phyloP scores from a whole-genome alignment of 2,329 filamentous ascomycete species.

The Colletotrichum camelliae region DNA sequence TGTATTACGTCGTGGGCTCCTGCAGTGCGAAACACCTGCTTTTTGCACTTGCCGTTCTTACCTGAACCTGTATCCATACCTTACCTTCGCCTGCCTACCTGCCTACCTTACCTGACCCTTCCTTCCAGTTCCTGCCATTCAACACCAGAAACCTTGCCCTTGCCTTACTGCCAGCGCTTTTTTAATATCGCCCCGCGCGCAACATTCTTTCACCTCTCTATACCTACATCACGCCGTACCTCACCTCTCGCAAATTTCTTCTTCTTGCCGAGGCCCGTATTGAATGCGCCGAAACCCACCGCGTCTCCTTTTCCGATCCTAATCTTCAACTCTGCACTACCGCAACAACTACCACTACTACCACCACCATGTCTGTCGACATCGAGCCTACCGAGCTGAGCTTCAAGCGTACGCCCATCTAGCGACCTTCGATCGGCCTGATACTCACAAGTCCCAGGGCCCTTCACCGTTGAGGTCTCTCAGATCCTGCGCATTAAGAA shows the following conservation, averaged over 20 bases:
- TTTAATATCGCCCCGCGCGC: constrained; percentile 15
- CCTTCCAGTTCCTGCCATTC: background rate
- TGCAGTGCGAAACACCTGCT: constrained; percentile 22
- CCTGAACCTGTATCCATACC: background rate
- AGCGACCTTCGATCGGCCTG: constrained; percentile 14
- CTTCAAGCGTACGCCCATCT: constrained; percentile 80
- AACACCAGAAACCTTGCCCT: background rate
- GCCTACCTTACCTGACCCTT: background rate
- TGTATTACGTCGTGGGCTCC: constrained; percentile 22
- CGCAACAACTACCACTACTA: constrained; percentile 33
- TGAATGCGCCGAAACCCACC: constrained; percentile 10
- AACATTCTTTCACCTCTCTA: constrained; percentile 11
- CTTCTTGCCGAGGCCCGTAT: background rate
- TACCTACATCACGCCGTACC: background rate
- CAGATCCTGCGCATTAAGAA: constrained; percentile 71
- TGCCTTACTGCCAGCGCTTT: constrained; percentile 13
- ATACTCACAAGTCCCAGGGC: constrained; percentile 50
- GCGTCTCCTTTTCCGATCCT: constrained; percentile 16
- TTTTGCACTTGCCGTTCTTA: constrained; percentile 10
- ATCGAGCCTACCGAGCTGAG: constrained; percentile 90
- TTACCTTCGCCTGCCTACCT: constrained; percentile 8
- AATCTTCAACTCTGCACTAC: constrained; percentile 15
- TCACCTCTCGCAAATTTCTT: constrained; percentile 5
- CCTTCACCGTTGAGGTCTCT: constrained; percentile 70
- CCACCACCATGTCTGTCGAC: constrained; percentile 84